Conservation (phyloP, 129 eudicot species). For the Glebionis coronaria region DNA sequence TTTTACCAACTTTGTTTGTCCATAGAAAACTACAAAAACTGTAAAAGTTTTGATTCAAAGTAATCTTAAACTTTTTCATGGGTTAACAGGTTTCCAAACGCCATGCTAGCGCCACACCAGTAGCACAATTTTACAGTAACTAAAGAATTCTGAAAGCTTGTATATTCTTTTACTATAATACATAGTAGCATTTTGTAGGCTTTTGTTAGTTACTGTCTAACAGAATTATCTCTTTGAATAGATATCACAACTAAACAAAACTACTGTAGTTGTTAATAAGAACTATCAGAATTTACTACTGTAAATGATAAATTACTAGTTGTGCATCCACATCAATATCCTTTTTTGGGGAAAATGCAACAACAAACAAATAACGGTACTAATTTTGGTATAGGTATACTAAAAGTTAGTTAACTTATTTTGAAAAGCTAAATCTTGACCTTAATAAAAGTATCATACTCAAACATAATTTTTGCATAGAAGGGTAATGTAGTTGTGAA, state of each 20-base stretch:
- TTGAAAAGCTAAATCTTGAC: too few relatives aligned
- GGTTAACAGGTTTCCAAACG: too few relatives aligned
- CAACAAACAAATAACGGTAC: too few relatives aligned
- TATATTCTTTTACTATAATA: not conserved
- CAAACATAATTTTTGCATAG: too few relatives aligned
- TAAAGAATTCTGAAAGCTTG: not conserved
- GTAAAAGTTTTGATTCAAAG: not conserved
- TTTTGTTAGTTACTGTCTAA: not conserved
- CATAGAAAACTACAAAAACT: not conserved
- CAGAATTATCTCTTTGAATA: not conserved
- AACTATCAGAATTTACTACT: not conserved
- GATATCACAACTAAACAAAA: conserved; percentile 3
- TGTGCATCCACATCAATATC: conserved; percentile 5
- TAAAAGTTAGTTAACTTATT: too few relatives aligned
- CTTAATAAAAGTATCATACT: too few relatives aligned
- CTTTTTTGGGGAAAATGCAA: not conserved
- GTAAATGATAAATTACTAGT: conserved; percentile 18
- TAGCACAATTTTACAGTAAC: not conserved
- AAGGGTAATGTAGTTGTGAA: too few relatives aligned
- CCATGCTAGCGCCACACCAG: too few relatives aligned
- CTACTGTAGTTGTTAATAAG: not conserved
- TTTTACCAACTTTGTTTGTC: conserved; percentile 13
- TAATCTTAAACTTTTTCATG: too few relatives aligned
- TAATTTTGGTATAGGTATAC: too few relatives aligned
- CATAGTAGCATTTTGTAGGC: not conserved